These are phyloP conservation scores for Trichoderma polysporum DNA, from an alignment of 2,329 filamentous ascomycete genomes.

Conservation along the genomic window DNA sequence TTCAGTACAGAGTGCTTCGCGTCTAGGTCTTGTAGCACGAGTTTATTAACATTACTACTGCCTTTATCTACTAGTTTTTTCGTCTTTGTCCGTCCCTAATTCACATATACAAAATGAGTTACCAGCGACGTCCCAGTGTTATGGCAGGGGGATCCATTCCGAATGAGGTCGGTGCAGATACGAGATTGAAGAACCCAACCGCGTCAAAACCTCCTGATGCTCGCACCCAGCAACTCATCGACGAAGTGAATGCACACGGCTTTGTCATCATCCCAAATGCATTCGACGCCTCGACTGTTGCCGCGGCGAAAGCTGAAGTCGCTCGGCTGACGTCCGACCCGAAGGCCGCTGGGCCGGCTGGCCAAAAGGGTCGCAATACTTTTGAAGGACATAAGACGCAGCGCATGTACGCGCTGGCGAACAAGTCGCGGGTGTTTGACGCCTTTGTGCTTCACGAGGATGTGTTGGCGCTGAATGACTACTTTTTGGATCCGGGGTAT, in stretches of 20 bases:
- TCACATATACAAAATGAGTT: background rate
- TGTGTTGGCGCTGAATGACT: constrained; percentile 40
- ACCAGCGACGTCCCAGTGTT: background rate
- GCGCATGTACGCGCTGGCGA: constrained; percentile 40
- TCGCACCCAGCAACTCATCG: constrained; percentile 20
- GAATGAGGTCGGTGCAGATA: background rate
- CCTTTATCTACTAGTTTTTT: background rate
- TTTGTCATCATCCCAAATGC: constrained; percentile 38
- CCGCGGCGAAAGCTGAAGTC: constrained; percentile 26
- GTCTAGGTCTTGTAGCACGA: background rate
- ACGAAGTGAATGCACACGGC: constrained; percentile 30
- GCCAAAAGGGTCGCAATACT: constrained; percentile 33
- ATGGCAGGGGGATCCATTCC: background rate
- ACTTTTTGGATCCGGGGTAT: constrained; percentile 41
- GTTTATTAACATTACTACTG: background rate
- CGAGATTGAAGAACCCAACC: background rate
- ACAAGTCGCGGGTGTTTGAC: constrained; percentile 41
- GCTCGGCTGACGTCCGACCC: constrained; percentile 26
- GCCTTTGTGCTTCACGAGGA: constrained; percentile 36
- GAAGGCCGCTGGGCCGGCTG: constrained; percentile 28
- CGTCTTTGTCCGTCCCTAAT: background rate
- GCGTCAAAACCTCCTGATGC: background rate
- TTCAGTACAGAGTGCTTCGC: no score
- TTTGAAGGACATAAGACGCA: constrained; percentile 41
- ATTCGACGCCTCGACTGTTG: constrained; percentile 33